Conservation (phyloP, 805 yeast genomes). For the Spathaspora sp. region DNA sequence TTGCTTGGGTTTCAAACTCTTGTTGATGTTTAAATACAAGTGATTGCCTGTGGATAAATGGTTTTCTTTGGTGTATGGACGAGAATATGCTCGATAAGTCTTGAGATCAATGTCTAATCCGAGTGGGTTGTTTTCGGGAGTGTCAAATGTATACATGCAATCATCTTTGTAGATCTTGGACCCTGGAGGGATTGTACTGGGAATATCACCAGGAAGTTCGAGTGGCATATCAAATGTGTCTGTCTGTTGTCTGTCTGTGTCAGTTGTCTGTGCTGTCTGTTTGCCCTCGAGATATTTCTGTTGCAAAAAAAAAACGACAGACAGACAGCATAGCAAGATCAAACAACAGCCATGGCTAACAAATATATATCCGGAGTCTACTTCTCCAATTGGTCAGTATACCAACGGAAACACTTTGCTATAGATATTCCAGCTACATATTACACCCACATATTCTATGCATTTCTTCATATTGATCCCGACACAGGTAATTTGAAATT, state of each 20-base stretch:
- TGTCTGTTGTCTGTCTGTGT: not conserved
- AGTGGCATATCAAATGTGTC: not conserved
- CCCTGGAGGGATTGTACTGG: slow-evolving; percentile 15
- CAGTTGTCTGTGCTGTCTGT: not conserved
- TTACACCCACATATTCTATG: slow-evolving; percentile 71
- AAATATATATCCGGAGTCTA: slow-evolving; percentile 39
- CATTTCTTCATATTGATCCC: slow-evolving; percentile 63
- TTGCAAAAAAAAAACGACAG: slow-evolving; percentile 2
- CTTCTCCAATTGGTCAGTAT: slow-evolving; percentile 46
- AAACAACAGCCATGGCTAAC: not conserved
- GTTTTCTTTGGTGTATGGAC: slow-evolving; percentile 58
- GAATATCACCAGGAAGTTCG: slow-evolving; percentile 14
- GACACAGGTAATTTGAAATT: slow-evolving; percentile 50
- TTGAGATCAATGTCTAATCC: slow-evolving; percentile 76
- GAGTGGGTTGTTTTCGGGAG: slow-evolving; percentile 43
- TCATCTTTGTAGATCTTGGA: slow-evolving; percentile 74
- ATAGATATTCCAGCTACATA: slow-evolving; percentile 53
- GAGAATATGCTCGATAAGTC: slow-evolving; percentile 70
- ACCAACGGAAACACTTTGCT: slow-evolving; percentile 47
- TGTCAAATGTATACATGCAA: slow-evolving; percentile 81
- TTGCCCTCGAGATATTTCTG: not conserved
- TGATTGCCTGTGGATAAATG: slow-evolving; percentile 48
- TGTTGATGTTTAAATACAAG: slow-evolving; percentile 56
- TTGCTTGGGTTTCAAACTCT: slow-evolving; percentile 42
- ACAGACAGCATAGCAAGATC: not conserved